Conservation (phyloP, 768 basidiomycete genomes). For the Mycena maculata region DNA sequence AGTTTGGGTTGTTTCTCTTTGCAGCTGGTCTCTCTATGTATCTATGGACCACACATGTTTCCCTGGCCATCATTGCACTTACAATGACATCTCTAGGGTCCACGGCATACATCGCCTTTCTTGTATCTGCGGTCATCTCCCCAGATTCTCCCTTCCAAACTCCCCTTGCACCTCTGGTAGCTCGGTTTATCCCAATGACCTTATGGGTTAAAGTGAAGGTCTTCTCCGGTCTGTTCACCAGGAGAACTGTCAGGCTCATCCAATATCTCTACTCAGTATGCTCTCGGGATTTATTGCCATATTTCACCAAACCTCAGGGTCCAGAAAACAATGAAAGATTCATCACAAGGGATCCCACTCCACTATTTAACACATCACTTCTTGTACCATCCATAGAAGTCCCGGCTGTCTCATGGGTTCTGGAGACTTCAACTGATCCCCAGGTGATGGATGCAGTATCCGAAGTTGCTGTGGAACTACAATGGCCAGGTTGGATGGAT, state of each 20-base stretch:
- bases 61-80: background rate
- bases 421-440: constrained; percentile 17
- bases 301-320: background rate
- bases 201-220: background rate
- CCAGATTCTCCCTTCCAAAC: constrained; percentile 19
- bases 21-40: constrained; percentile 7
- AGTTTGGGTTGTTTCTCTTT: constrained; percentile 11
- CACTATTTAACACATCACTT: background rate
- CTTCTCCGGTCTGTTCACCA: background rate
- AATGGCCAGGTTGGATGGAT: constrained; percentile 1
- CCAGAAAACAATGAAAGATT: background rate
- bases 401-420: constrained; percentile 2
- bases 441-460: background rate
- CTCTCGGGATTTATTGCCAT: background rate
- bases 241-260: background rate
- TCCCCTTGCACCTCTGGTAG: constrained; percentile 2
- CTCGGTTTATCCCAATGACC: background rate
- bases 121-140: background rate
- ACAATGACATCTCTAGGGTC: background rate
- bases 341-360: background rate
- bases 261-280: no score
- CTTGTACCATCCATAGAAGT: background rate
- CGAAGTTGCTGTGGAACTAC: background rate
- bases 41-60: background rate
- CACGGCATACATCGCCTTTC: background rate